Evolutionary conservation across 2,329 filamentous ascomycete genomes (phyloP), one percentile per base, ranked within the genome.

Genomic region (Talaromyces piceae): DNA sequence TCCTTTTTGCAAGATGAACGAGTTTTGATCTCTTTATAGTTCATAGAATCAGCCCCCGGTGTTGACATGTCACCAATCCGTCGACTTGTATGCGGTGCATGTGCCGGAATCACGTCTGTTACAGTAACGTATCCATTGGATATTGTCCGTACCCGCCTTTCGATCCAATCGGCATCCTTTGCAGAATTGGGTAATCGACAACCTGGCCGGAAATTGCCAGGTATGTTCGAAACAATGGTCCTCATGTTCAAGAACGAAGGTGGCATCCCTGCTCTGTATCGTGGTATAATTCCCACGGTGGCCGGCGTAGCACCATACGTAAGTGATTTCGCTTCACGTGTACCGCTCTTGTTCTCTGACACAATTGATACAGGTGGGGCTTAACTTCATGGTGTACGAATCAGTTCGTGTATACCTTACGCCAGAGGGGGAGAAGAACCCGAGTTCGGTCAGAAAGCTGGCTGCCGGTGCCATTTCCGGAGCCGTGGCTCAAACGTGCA

Each of bases 371-470:
- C 41, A 90, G 85, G 87, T 98, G 55, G 93, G 93, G 33, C 77
- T 98, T 50, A 98, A 98, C 69, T 98, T 98, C 69, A 97, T 97
- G 90, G 89, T 88, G 5, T 98, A 98, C 71, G 93, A 98, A 69
- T 86, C 86, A 45, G 85, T 91, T 53, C 84, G 93, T 54, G 83
- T 84, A 62, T 84, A 86, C 59, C 77, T 98, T 59, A 98, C 93
- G 0, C 86, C 84, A 1, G 88, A 95, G 47, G 93, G 93, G 41
- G 84, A 95, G 56, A 80, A 87, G 63, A 88, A 95, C 58, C 93
- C 93, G 0, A 83, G 77, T 55, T 81, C 88, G 1, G 68, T 81
- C 49, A 83, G 91, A 49, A 98, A 97, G 67, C 77, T 98, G 39
- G 79, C 84, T 25, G 91, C 93, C 3, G 93, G 93, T 52, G 93